Evolutionary conservation across 192 early-diverging fungal species (phyloP).

Genomic region (Tieghemiomyces parasiticus): DNA sequence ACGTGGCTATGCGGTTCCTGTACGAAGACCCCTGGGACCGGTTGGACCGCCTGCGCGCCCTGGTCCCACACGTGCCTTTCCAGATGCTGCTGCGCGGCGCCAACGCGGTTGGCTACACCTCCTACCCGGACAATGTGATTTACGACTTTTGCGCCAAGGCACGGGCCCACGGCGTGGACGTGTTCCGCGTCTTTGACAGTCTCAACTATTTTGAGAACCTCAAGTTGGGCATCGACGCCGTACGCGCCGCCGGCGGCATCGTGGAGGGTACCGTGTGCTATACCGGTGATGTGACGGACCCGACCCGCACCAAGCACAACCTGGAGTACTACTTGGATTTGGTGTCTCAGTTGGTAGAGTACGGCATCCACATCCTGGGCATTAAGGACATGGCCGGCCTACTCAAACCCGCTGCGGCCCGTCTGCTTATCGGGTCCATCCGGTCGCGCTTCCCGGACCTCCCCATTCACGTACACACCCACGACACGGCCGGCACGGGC

Average conservation of each 20-base stretch:
- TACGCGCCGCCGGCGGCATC: slow-evolving; percentile 87
- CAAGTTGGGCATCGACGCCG: slow-evolving; percentile 84
- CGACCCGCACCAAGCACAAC: slow-evolving; percentile 66
- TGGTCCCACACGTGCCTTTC: slow-evolving; percentile 94
- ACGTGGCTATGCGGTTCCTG: slow-evolving; percentile 92
- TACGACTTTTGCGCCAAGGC: slow-evolving; percentile 94
- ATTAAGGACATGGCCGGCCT: slow-evolving; percentile 97
- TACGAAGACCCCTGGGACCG: slow-evolving; percentile 97
- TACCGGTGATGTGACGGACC: slow-evolving; percentile 86
- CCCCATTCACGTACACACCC: slow-evolving; percentile 91
- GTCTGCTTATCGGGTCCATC: slow-evolving; percentile 73
- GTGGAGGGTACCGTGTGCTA: slow-evolving; percentile 86
- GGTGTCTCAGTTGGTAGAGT: slow-evolving; percentile 70
- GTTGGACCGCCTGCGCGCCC: slow-evolving; percentile 59
- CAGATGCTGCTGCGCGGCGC: slow-evolving; percentile 97
- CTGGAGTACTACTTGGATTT: slow-evolving; percentile 88
- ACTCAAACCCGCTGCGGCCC: slow-evolving; percentile 83
- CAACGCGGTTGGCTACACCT: slow-evolving; percentile 95
- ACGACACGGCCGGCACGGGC: slow-evolving; percentile 96
- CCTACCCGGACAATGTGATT: slow-evolving; percentile 94
- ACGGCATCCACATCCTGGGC: slow-evolving; percentile 84
- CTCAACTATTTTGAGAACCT: slow-evolving; percentile 96
- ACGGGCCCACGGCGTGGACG: slow-evolving; percentile 74
- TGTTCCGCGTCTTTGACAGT: slow-evolving; percentile 97
- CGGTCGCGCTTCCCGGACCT: slow-evolving; percentile 73